phyloP scores from a whole-genome alignment of 2,329 filamentous ascomycete species.

The Nigrospora sphaerica region DNA sequence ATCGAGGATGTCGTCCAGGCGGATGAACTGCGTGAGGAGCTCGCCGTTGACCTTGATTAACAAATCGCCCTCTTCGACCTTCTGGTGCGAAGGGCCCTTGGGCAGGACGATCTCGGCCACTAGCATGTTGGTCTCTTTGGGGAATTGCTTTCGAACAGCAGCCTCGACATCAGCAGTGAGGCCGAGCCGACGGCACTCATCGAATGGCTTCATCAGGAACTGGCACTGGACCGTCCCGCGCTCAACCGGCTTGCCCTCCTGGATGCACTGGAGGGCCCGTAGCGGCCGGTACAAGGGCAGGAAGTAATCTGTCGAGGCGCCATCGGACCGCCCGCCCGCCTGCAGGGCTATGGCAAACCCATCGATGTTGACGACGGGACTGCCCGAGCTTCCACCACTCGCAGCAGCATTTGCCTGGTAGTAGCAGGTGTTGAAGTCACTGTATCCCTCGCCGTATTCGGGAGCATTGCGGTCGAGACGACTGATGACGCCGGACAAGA shows the following conservation, averaged over 20 bases:
- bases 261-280: constrained; percentile 80
- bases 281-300: constrained; percentile 85
- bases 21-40: constrained; percentile 86
- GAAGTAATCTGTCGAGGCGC: constrained; percentile 96
- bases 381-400: constrained; percentile 95
- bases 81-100: constrained; percentile 76
- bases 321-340: constrained; percentile 87
- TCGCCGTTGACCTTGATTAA: constrained; percentile 90
- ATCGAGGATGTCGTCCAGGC: constrained; percentile 86
- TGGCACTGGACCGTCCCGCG: constrained; percentile 97
- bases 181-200: constrained; percentile 87
- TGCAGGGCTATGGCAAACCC: constrained; percentile 88
- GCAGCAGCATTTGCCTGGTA: constrained; percentile 97
- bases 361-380: constrained; percentile 93
- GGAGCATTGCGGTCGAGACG: constrained; percentile 93
- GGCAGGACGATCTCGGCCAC: constrained; percentile 94
- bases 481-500: constrained; percentile 94
- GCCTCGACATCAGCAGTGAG: constrained; percentile 82
- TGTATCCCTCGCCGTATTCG: constrained; percentile 96
- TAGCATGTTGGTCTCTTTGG: constrained; percentile 92
- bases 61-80: constrained; percentile 91
- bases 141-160: constrained; percentile 73
- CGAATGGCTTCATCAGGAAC: constrained; percentile 94
- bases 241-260: constrained; percentile 66
- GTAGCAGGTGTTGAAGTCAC: constrained; percentile 94